These are phyloP conservation scores for Trichophyton verrucosum DNA, from an alignment of 2,329 filamentous ascomycete species.

Conservation along the genomic window DNA sequence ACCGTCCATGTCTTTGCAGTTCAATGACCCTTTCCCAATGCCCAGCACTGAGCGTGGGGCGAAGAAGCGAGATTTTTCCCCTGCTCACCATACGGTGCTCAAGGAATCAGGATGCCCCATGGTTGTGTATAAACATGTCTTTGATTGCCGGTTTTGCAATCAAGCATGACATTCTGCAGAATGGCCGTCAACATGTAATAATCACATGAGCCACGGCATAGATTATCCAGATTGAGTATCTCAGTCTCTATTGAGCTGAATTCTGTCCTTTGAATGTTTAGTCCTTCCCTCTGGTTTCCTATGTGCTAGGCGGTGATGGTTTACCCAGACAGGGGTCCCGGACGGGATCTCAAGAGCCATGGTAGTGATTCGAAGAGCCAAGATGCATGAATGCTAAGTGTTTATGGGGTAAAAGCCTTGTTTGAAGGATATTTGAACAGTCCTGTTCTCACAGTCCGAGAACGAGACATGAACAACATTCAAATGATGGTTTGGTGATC, in stretches of 20 bases:
- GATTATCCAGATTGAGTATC: not conserved
- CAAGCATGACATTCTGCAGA: not conserved
- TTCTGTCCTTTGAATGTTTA: not conserved
- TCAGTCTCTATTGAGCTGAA: not conserved
- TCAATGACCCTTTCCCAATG: not conserved
- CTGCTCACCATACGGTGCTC: not conserved
- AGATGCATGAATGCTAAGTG: not conserved
- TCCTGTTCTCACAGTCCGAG: not conserved
- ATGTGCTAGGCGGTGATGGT: not conserved
- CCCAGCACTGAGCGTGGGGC: not conserved
- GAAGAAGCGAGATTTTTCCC: not conserved
- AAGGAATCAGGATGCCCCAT: not conserved
- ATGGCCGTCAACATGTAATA: not conserved
- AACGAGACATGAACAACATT: not conserved
- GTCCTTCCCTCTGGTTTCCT: not conserved
- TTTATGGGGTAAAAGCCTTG: not conserved
- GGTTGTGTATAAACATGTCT: not conserved
- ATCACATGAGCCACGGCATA: not conserved
- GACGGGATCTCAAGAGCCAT: not conserved
- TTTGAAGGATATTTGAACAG: not conserved
- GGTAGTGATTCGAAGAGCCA: not conserved
- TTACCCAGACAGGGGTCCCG: not conserved
- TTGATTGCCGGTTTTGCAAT: not conserved
- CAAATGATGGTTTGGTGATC: not conserved
- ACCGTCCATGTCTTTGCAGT: not conserved